A percentile compares a stretch with the other conserved stretches of the same genome.
These are phyloP conservation scores for Verticillium zaregamsianum DNA, from an alignment of 2,329 filamentous ascomycete species.

Conservation along the genomic window DNA sequence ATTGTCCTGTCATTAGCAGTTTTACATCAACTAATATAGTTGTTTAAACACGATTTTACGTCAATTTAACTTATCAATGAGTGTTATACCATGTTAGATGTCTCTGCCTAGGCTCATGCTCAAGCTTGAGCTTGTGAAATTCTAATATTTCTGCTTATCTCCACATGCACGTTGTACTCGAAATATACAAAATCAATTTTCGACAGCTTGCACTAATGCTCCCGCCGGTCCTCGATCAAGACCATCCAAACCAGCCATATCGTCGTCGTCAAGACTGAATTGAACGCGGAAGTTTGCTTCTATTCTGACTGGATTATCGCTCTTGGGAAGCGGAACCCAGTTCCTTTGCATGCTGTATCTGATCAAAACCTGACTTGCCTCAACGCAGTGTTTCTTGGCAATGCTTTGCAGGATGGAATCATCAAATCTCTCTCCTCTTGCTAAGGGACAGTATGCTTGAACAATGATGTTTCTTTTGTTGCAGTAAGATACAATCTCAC, in stretches of 20 bases:
- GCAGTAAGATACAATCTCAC: conserved; percentile 47
- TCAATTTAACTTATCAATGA: not conserved
- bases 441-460: conserved; percentile 36
- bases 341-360: conserved; percentile 67
- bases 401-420: conserved; percentile 53
- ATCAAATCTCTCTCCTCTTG: conserved; percentile 29
- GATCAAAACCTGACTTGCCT: conserved; percentile 62
- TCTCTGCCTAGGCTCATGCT: no score
- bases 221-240: conserved; percentile 10
- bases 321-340: conserved; percentile 68
- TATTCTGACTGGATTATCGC: conserved; percentile 55
- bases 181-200: not conserved
- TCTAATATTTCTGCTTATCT: no score
- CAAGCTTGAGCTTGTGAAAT: no score
- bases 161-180: not conserved
- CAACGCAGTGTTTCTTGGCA: conserved; percentile 55
- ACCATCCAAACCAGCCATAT: conserved; percentile 41
- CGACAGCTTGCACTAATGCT: not conserved
- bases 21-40: not conserved
- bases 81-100: no score
- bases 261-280: conserved; percentile 52
- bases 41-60: not conserved
- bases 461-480: conserved; percentile 68
- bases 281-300: conserved; percentile 54
- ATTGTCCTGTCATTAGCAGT: no score